Base-by-base conservation (phyloP, 2,329 filamentous ascomycete genomes). In the Dactylellina haptotyla region DNA sequence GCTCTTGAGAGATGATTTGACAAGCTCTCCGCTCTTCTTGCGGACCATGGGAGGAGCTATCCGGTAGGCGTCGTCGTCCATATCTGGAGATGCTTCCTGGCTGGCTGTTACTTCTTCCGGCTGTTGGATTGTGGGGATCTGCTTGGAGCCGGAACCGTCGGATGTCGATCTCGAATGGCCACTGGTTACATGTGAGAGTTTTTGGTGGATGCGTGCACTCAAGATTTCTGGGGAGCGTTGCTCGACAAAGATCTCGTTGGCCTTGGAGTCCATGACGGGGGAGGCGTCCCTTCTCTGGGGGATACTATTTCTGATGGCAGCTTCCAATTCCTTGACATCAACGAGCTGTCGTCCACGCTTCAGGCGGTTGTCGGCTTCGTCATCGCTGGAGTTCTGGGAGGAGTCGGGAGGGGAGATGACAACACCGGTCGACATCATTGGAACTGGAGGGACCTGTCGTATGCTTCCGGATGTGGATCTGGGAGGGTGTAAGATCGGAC, bases 11-110 rank as follows among this genome's bases (percentile, higher is more conserved):
- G 95, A 95, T 10, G 95, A 95, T 78, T 95, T 89, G 67, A 99
- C 95, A 34, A 99, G 86, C 82, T 99, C 95, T 32, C 95, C 95
- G 39, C 95, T 98, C 85, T 99, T 99, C 84, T 99, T 99, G 78
- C 95, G 89, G 9, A 99, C 89, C 88, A 98, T 96, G 61, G 89
- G 88, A n/a, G 93, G 93, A 82, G 95, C 96, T 78, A 83, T 84
- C 75, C 79, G 80, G 81, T 73, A 86, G 78, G 64, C 89, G 82
- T 80, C 87, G 82, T 79, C 80, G 85, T 89, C 76, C 81, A 87
- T 79, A 71, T 87, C 84, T n/a, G 61, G 69, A 30, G 69, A 66
- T n/a, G 12, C 41, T 20, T 50, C 37, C 25, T 73, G 61, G 23
- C 61, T 73, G 1, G 48, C 54, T 14, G 39, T 61, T 4, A 20